These are phyloP conservation scores for Sanghuangporus sanghuang DNA, from an alignment of 1,284 basidiomycete species.

Conservation along the genomic window DNA sequence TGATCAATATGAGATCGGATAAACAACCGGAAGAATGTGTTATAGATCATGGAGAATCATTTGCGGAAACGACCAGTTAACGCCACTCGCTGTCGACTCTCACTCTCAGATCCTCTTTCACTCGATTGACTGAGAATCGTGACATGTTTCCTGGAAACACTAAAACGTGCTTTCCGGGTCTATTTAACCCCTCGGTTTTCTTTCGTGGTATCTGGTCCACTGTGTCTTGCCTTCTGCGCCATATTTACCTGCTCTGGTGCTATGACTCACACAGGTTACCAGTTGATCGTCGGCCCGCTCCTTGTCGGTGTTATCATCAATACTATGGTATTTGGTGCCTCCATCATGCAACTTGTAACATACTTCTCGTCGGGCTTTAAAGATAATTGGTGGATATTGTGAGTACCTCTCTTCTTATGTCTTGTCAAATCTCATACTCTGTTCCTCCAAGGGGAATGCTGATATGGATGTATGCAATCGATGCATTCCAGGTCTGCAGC, in stretches of 20 bases:
- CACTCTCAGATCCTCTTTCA: neutral
- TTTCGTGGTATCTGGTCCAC: neutral
- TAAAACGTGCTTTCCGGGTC: neutral
- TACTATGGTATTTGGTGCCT: conserved; percentile 26
- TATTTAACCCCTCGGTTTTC: neutral
- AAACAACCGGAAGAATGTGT: too few relatives aligned
- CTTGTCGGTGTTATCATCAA: conserved; percentile 33
- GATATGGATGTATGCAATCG: conserved; percentile 29
- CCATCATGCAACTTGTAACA: conserved; percentile 23
- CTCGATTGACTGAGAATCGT: neutral
- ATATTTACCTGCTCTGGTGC: neutral
- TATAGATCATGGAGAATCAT: neutral
- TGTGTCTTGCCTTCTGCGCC: too few relatives aligned
- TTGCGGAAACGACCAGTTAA: neutral
- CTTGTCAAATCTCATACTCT: neutral
- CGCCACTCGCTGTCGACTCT: neutral
- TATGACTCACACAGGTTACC: neutral
- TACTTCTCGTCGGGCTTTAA: conserved; percentile 23
- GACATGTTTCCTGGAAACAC: neutral
- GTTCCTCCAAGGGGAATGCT: conserved; percentile 21
- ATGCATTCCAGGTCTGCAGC: conserved; percentile 28
- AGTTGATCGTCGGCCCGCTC: conserved; percentile 26
- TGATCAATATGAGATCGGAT: too few relatives aligned
- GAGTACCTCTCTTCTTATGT: neutral
- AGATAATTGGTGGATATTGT: conserved; percentile 14